A percentile compares a stretch with the other conserved stretches of the same genome.
These are phyloP conservation scores for Aurantiochytrium sp. DNA, from an alignment of 108 stramenopile genomes.

Conservation along the genomic window DNA sequence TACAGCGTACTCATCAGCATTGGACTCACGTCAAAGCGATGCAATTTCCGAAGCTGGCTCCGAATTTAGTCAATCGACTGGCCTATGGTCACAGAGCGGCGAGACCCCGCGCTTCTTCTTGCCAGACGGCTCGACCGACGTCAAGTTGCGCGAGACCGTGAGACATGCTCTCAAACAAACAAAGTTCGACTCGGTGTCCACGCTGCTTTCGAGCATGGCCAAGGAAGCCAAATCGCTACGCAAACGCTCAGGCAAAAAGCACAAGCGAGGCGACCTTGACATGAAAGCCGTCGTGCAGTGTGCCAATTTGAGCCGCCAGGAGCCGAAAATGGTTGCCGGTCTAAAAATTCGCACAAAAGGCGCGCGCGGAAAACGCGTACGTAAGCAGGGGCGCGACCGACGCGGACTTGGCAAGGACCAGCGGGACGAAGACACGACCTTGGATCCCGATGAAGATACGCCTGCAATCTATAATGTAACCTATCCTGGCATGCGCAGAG, in stretches of 20 bases:
- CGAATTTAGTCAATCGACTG: slow-evolving; percentile 10
- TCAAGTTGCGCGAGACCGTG: slow-evolving; percentile 47
- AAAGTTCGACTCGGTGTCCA: slow-evolving; percentile 56
- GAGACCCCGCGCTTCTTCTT: slow-evolving; percentile 31
- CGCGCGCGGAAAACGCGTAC: background rate
- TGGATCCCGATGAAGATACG: background rate
- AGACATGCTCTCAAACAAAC: slow-evolving; percentile 38
- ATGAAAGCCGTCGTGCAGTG: background rate
- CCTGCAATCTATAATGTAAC: background rate
- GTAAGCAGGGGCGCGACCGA: background rate
- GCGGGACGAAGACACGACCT: background rate
- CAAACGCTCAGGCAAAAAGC: background rate
- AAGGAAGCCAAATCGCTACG: background rate
- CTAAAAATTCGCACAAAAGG: background rate
- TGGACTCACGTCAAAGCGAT: background rate
- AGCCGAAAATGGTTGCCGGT: background rate
- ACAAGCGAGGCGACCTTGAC: background rate
- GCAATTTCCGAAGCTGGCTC: background rate
- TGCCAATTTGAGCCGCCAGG: background rate
- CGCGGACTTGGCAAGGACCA: background rate
- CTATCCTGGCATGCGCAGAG: background rate
- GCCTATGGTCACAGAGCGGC: background rate
- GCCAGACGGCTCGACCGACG: slow-evolving; percentile 47
- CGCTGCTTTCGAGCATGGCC: slow-evolving; percentile 39
- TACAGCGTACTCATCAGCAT: background rate